Percentiles rank a stretch among this genome's conserved stretches.
Evolutionary conservation across 1,139 yeast genomes (phyloP).

Genomic region (Pichia sp.): DNA sequence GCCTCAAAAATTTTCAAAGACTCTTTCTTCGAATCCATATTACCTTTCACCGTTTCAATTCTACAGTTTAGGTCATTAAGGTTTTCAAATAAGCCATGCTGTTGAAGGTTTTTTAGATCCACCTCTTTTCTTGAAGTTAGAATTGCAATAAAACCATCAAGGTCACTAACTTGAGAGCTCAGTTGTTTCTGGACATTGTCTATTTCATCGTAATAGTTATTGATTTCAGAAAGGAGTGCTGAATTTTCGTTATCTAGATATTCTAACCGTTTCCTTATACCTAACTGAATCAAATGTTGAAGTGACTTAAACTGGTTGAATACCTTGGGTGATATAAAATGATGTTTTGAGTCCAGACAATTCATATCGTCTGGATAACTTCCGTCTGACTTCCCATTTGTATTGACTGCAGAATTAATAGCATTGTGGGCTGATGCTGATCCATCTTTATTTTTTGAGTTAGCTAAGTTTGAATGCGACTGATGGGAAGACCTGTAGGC

Average conservation of each 20-base stretch:
- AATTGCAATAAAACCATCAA: conserved; percentile 18
- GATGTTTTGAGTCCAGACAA: conserved; percentile 5
- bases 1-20: conserved; percentile 24
- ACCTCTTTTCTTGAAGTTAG: conserved; percentile 19
- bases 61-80: conserved; percentile 26
- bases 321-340: conserved; percentile 14
- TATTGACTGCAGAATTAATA: not conserved
- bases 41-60: conserved; percentile 22
- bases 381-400: not conserved
- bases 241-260: conserved; percentile 25
- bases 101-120: conserved; percentile 19
- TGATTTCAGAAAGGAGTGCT: conserved; percentile 21
- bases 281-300: conserved; percentile 20
- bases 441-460: conserved; percentile 1
- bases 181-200: conserved; percentile 20
- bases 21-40: conserved; percentile 20
- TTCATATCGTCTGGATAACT: not conserved
- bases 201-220: conserved; percentile 19
- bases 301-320: conserved; percentile 17
- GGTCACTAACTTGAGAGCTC: conserved; percentile 15
- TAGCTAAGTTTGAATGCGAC: not conserved
- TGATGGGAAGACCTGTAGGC: conserved; percentile 11
- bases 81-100: conserved; percentile 25
- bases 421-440: not conserved
- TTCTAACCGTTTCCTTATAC: conserved; percentile 23